phyloP scores from a whole-genome alignment of 257 asterid species.

The Solanum sejunctum region DNA sequence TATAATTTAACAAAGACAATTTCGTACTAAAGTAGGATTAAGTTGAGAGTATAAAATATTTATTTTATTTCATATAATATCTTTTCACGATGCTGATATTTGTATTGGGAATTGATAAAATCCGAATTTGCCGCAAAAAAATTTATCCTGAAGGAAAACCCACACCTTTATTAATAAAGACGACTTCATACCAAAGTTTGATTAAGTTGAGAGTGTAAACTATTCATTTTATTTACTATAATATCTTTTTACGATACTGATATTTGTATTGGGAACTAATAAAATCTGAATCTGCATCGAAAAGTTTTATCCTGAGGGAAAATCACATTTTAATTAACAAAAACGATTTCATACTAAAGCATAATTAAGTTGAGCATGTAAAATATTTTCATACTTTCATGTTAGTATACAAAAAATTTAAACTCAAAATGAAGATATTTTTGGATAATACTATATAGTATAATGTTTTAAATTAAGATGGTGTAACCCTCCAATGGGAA shows the following conservation, averaged over 20 bases:
- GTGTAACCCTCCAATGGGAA: neutral
- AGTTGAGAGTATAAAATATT: neutral
- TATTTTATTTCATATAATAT: neutral
- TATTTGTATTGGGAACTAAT: too few relatives aligned
- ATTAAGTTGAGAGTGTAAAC: too few relatives aligned
- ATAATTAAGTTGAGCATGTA: neutral
- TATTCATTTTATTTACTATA: too few relatives aligned
- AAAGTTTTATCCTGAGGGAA: neutral
- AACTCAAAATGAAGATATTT: neutral
- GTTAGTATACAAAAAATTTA: neutral
- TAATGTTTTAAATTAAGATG: neutral
- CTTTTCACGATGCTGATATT: neutral
- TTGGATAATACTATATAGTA: neutral
- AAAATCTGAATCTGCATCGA: too few relatives aligned
- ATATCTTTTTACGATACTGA: too few relatives aligned
- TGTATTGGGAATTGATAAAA: neutral
- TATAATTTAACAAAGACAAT: neutral
- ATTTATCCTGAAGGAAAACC: neutral
- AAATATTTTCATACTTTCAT: neutral
- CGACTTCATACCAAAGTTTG: neutral
- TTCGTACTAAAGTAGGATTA: neutral
- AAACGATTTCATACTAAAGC: neutral
- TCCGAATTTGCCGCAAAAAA: accelerated
- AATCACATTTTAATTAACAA: neutral
- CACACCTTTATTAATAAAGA: neutral